Conservation (phyloP, 83 land plant species). For the Isoetes engelmannii region DNA sequence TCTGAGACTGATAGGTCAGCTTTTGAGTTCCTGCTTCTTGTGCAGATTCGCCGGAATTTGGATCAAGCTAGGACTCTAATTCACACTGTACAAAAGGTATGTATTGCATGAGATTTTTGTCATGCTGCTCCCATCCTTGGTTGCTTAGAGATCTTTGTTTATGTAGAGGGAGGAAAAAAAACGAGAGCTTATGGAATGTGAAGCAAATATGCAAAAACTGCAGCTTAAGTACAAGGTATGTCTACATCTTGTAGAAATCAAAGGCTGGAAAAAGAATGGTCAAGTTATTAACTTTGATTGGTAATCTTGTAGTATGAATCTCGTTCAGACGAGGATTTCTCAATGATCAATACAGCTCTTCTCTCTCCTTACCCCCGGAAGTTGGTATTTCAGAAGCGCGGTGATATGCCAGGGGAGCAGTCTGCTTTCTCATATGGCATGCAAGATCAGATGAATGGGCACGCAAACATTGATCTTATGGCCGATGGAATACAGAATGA, state of each 20-base stretch:
- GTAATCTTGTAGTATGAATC: background rate
- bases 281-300: background rate
- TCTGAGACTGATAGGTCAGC: background rate
- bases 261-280: background rate
- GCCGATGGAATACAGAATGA: slow-evolving; percentile 18
- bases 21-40: background rate
- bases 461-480: slow-evolving; percentile 11
- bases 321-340: background rate
- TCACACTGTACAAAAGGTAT: slow-evolving; percentile 69
- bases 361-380: slow-evolving; percentile 7
- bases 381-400: background rate
- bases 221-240: slow-evolving; percentile 65
- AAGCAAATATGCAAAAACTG: slow-evolving; percentile 58
- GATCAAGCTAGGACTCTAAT: slow-evolving; percentile 62
- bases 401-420: background rate
- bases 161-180: slow-evolving; percentile 86
- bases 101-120: background rate
- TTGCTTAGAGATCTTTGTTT: background rate
- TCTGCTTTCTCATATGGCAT: slow-evolving; percentile 16
- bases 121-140: background rate
- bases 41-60: slow-evolving; percentile 73
- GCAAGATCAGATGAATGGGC: background rate
- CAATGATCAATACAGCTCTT: background rate
- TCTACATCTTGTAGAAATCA: background rate
- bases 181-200: slow-evolving; percentile 70